phyloP scores from a whole-genome alignment of 139 green algal genomes.

The Coccomyxa sp. region DNA sequence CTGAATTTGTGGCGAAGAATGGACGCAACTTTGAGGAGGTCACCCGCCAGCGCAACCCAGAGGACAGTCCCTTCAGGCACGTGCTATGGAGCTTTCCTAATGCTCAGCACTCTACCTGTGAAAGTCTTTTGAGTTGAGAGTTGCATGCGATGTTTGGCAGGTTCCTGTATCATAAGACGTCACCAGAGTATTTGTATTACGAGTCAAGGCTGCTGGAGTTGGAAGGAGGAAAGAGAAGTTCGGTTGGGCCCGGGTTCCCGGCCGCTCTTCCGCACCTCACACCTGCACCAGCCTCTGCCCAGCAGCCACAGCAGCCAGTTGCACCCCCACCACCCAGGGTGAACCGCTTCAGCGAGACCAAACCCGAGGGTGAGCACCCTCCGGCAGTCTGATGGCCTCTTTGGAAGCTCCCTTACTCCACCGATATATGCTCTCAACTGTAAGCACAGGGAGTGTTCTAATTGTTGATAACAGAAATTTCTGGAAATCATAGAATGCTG shows the following conservation, averaged over 20 bases:
- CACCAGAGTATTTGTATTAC: constrained; percentile 2
- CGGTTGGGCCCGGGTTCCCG: background rate
- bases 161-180: background rate
- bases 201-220: background rate
- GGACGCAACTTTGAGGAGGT: constrained; percentile 61
- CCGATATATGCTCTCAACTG: no score
- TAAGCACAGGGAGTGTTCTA: no score
- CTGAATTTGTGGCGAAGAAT: constrained; percentile 71
- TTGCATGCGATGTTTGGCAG: background rate
- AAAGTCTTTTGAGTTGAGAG: background rate
- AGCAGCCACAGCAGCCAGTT: background rate
- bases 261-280: background rate
- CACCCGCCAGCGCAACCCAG: constrained; percentile 56
- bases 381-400: no score
- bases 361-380: no score
- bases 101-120: background rate
- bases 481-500: no score
- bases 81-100: background rate
- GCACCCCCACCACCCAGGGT: constrained; percentile 6
- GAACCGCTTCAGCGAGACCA: background rate
- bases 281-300: background rate
- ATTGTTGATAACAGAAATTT: no score
- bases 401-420: no score
- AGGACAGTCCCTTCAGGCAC: constrained; percentile 57
- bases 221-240: background rate